phyloP scores from a whole-genome alignment of 2,329 filamentous ascomycete genomes.

The Macroventuria anomochaeta region DNA sequence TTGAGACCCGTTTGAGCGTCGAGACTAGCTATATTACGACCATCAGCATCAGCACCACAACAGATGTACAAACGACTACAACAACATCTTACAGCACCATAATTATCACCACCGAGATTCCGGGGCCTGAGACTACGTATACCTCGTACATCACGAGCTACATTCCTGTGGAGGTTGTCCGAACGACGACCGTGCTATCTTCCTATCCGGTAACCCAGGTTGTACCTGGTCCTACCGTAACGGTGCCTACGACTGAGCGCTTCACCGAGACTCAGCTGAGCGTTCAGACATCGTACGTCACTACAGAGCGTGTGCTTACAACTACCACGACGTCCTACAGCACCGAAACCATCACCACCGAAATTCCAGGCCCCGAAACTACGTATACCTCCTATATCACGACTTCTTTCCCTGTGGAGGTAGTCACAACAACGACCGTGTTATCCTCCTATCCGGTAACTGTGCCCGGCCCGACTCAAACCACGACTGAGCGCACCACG shows the following conservation, averaged over 20 bases:
- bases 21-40: conserved; percentile 4
- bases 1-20: conserved; percentile 4
- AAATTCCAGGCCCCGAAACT: background rate
- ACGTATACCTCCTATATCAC: background rate
- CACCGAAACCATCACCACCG: background rate
- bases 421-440: background rate
- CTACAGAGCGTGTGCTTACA: background rate
- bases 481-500: background rate
- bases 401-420: background rate
- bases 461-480: too few species aligned
- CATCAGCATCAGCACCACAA: conserved; percentile 1
- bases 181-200: background rate
- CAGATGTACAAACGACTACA: background rate
- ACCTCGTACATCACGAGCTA: background rate
- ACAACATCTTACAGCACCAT: conserved; percentile 2
- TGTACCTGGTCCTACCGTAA: background rate
- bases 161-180: background rate
- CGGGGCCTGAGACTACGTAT: background rate
- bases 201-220: conserved; percentile 4
- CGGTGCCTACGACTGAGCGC: background rate
- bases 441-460: background rate
- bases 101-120: background rate
- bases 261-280: background rate
- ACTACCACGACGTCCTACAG: conserved; percentile 2
- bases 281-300: background rate